These are phyloP conservation scores for Mycosarcoma mackinlayi DNA, from an alignment of 1,284 basidiomycete genomes.

Conservation along the genomic window DNA sequence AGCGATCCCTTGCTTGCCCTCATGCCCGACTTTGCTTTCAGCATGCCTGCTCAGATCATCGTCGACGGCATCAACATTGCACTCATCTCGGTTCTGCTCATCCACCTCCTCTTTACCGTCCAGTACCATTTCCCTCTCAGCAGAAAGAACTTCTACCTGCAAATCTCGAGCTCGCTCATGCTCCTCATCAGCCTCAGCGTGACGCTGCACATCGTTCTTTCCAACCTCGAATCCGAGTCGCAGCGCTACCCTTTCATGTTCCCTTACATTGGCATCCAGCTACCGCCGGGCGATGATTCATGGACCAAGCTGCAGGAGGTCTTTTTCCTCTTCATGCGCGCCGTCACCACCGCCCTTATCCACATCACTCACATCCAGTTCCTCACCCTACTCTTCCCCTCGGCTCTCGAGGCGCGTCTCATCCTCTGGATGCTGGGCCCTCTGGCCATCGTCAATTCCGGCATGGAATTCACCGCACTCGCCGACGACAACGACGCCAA, in stretches of 20 bases:
- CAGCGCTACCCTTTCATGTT: conserved; percentile 92
- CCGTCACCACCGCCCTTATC: conserved; percentile 82
- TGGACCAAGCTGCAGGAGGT: conserved; percentile 80
- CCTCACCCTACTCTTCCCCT: conserved; percentile 93
- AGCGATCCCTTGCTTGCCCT: conserved; percentile 51
- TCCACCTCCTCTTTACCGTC: conserved; percentile 92
- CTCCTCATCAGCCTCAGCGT: conserved; percentile 72
- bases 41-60: conserved; percentile 90
- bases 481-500: conserved; percentile 68
- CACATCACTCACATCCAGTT: conserved; percentile 98
- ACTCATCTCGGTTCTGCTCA: conserved; percentile 84
- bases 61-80: conserved; percentile 87
- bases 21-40: conserved; percentile 74
- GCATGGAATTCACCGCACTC: conserved; percentile 85
- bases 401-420: conserved; percentile 85
- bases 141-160: conserved; percentile 88
- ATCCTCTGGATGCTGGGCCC: conserved; percentile 90
- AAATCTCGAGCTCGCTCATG: conserved; percentile 82
- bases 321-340: conserved; percentile 88
- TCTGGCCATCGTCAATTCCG: conserved; percentile 83
- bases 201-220: conserved; percentile 74
- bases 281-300: conserved; percentile 76
- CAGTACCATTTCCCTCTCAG: conserved; percentile 96
- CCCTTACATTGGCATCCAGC: conserved; percentile 81
- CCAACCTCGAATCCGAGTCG: conserved; percentile 75